Evolutionary conservation across 164 flowering plant species (phyloP), one percentile per base, ranked within the genome.

Genomic region (Stephania cephalantha): DNA sequence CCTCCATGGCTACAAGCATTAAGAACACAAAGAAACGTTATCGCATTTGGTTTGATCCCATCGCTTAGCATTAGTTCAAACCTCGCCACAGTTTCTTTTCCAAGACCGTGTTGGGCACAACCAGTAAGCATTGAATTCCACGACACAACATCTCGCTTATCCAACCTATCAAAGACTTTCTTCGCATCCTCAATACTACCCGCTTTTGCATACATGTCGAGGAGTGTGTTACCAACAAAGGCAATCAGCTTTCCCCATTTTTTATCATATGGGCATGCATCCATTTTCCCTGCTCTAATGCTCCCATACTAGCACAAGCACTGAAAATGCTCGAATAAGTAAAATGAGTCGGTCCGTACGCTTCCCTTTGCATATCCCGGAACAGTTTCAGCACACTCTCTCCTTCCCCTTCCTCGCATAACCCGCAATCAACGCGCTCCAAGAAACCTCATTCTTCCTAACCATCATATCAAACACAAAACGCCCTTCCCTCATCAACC

Each of bases 401-500:
- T 53, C 83, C 91, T 45, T 86, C 85, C 61, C 82, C 78, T 84
- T 87, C 83, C 90, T 85, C 6, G 91, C 94, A 85, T 87, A 77
- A 48, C 88, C 90, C 22, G 94, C 90, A 81, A 91, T 90, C 79
- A 91, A 75, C 76, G 94, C 91, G 84, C 89, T 91, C 92, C 93
- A 91, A 65, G 90, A 86, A 12, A 90, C 96, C 75, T 87, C 92
- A 75, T 89, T 91, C 79, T 82, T 88, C 5, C 72, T 75, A 31
- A 42, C 75, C 77, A 90, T 70, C 68, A 75, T 81, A 73, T 82
- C 81, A 80, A 91, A 91, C 3, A 84, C 75, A 13, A 70, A 55
- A 69, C 72, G 78, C 9, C 91, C 91, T 52, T 85, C 90, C 46
- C 77, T 75, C 84, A 91, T 79, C n/a, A 31, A 61, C 7, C 82